Conservation (phyloP, 495 filamentous ascomycete species). For the Aspergillus carlsbadensis region DNA sequence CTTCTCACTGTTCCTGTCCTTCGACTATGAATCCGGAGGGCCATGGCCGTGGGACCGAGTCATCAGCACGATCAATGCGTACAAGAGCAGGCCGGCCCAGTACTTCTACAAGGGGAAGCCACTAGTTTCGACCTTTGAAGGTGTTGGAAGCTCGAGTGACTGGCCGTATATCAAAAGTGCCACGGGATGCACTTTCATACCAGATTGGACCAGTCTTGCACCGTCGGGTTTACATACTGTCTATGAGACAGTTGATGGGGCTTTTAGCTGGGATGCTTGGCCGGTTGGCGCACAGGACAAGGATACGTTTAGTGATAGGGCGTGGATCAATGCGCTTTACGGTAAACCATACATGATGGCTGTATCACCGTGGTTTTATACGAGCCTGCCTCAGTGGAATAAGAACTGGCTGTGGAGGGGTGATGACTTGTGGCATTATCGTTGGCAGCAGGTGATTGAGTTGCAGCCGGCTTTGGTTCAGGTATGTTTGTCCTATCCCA, state of each 20-base stretch:
- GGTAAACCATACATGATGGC: conserved; percentile 78
- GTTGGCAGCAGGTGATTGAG: conserved; percentile 67
- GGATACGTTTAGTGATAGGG: conserved; percentile 49
- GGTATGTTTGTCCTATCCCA: conserved; percentile 30
- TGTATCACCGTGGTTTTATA: conserved; percentile 76
- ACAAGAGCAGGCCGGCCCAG: conserved; percentile 50
- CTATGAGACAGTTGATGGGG: conserved; percentile 56
- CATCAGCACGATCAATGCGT: conserved; percentile 54
- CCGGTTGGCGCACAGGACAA: conserved; percentile 57
- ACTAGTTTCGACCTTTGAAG: conserved; percentile 75
- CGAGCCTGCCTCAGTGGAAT: conserved; percentile 62
- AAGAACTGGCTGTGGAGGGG: conserved; percentile 77
- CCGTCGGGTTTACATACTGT: conserved; percentile 46
- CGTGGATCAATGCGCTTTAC: conserved; percentile 48
- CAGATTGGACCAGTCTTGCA: conserved; percentile 61
- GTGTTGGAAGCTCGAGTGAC: conserved; percentile 52
- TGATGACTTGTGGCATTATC: conserved; percentile 70
- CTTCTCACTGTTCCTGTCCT: conserved; percentile 69
- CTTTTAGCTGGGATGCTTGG: conserved; percentile 76
- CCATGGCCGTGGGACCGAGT: conserved; percentile 58
- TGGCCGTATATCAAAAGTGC: conserved; percentile 56
- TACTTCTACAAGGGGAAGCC: conserved; percentile 55
- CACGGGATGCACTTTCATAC: conserved; percentile 56
- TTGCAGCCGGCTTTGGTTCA: conserved; percentile 65
- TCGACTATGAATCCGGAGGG: conserved; percentile 59